Base-by-base conservation (phyloP, 2,329 filamentous ascomycete genomes). In the Berkeleyomyces rouxiae region DNA sequence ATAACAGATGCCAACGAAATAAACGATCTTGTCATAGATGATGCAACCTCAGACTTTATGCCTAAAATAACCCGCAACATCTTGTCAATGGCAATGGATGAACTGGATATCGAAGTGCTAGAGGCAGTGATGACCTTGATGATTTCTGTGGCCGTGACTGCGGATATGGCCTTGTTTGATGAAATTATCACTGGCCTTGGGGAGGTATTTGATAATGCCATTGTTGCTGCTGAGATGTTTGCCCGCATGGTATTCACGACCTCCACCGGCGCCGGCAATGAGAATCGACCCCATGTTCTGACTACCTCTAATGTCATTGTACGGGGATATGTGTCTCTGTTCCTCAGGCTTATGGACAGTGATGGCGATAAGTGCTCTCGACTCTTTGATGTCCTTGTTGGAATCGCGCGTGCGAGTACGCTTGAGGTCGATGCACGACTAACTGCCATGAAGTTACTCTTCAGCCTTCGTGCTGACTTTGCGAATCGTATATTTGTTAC, bases 381-480 rank as follows among this genome's bases (percentile, higher is more conserved):
- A 58, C 73, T 85, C 0, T 90, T 84, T 67, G 77, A 82, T 58
- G 76, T 81, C 7, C 73, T 92, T 4, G 74, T 91, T 49, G 77
- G 78, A 61, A 83, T 90, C 67, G 83, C 80, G 4, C 79, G 79
- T 66, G 80, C 80, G 13, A 77, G 76, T 37, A 75, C 78, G 40
- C 82, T 80, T 65, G 85, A 87, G 64, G 76, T 79, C 5, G 84
- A 88, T 72, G 84, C 87, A 60, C 84, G 88, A 5, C 75, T 93
- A 36, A 85, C 84, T 10, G 84, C 86, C 2, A 82, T 91, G 77
- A 90, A 88, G 68, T 74, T 92, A 51, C 76, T 96, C 1, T 92
- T 95, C 70, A 83, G 91, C 51, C 75, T 96, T 39, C 82, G 91
- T 64, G 89, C 90, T 31, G 90, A 96, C 72, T 89, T 87, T 70